Evolutionary conservation across 169 alveolate genomes (phyloP).

Genomic region (Cryptosporidium tyzzeri): DNA sequence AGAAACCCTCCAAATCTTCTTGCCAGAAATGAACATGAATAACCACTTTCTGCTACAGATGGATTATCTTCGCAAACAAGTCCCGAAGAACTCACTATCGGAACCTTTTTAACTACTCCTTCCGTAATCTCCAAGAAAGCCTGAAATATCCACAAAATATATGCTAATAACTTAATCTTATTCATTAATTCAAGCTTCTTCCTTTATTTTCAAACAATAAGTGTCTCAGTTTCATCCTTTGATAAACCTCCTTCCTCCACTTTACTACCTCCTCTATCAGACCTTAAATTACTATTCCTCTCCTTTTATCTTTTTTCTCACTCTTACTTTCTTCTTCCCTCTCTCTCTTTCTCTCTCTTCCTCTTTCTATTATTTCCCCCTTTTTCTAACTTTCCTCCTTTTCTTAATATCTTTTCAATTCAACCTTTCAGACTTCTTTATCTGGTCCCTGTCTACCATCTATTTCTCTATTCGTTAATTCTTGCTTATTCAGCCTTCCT

Average conservation of each 20-base stretch:
- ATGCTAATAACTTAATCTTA: neutral
- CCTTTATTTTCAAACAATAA: neutral
- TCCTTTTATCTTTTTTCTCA: neutral
- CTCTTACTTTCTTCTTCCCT: neutral
- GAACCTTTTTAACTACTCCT: conserved; percentile 11
- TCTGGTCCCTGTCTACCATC: neutral
- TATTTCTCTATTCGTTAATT: neutral
- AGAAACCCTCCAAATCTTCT: conserved; percentile 79
- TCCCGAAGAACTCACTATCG: conserved; percentile 76
- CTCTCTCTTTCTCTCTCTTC: neutral
- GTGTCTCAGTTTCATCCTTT: neutral
- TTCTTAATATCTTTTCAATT: neutral
- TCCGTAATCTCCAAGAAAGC: neutral
- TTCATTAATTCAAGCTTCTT: conserved; percentile 15
- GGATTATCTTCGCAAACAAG: conserved; percentile 80
- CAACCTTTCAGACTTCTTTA: neutral
- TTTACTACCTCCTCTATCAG: neutral
- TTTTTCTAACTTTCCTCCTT: neutral
- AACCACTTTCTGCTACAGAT: conserved; percentile 80
- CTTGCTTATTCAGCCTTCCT: neutral
- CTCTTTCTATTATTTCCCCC: neutral
- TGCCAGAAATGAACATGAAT: conserved; percentile 79
- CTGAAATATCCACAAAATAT: conserved; percentile 1
- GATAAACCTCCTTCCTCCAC: conserved; percentile 1
- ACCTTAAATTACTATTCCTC: neutral